Conservation (phyloP, 2,329 filamentous ascomycete species). For the Aureobasidium sp. region DNA sequence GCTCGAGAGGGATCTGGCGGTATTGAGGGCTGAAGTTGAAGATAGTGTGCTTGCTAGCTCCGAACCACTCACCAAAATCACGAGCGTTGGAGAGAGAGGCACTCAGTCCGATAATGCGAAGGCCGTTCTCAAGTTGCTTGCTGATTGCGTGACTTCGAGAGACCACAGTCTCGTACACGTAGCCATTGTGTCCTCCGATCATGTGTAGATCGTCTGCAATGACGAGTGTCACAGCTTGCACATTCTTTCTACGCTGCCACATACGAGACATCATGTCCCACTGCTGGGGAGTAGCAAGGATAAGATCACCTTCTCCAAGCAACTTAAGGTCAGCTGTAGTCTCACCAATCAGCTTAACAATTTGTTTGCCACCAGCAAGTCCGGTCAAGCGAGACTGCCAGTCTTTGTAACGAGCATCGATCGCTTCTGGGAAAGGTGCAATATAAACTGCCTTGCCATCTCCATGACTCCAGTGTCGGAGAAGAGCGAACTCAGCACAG, state of each 20-base stretch:
- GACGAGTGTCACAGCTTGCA: conserved; percentile 82
- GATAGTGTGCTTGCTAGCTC: conserved; percentile 94
- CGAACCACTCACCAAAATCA: conserved; percentile 96
- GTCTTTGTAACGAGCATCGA: conserved; percentile 73
- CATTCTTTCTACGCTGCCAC: conserved; percentile 94
- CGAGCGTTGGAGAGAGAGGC: conserved; percentile 89
- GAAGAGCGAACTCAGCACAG: conserved; percentile 86
- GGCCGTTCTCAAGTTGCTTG: conserved; percentile 72
- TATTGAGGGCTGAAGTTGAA: conserved; percentile 97
- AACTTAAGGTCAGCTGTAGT: conserved; percentile 85
- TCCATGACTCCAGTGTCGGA: conserved; percentile 74
- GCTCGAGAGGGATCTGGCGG: conserved; percentile 79
- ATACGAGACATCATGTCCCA: conserved; percentile 95
- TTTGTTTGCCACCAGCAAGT: conserved; percentile 74
- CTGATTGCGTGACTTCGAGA: conserved; percentile 96
- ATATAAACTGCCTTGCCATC: conserved; percentile 83
- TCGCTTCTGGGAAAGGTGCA: conserved; percentile 87
- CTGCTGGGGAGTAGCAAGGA: conserved; percentile 85
- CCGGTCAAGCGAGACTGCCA: conserved; percentile 73
- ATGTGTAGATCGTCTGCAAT: conserved; percentile 95
- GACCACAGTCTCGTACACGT: conserved; percentile 93
- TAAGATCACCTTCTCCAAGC: conserved; percentile 77
- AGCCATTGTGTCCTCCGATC: conserved; percentile 77
- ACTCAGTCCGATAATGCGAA: conserved; percentile 83
- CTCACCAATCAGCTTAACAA: conserved; percentile 91